Evolutionary conservation across 2,329 filamentous ascomycete genomes (phyloP).

Genomic region (Teratosphaeria gauchensis): DNA sequence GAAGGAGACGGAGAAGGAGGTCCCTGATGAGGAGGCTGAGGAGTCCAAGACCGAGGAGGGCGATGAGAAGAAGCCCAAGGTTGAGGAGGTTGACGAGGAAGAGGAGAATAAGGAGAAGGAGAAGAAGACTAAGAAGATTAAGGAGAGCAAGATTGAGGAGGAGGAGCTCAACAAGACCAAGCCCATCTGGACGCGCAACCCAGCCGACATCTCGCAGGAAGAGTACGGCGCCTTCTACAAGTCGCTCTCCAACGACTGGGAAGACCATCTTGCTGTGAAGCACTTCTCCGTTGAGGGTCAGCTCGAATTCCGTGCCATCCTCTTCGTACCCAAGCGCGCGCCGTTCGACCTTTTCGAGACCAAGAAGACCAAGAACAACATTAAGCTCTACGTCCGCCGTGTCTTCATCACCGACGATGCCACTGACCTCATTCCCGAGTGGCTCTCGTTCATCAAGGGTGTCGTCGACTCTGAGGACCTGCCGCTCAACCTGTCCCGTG

Average conservation of each 20-base stretch:
- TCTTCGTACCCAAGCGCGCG: slow-evolving; percentile 98
- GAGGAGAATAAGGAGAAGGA: slow-evolving; percentile 77
- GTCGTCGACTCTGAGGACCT: slow-evolving; percentile 99
- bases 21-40: slow-evolving; percentile 89
- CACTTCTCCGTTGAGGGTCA: slow-evolving; percentile 99
- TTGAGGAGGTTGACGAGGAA: slow-evolving; percentile 86
- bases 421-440: slow-evolving; percentile 97
- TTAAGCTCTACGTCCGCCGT: slow-evolving; percentile 99
- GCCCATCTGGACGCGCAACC: slow-evolving; percentile 99
- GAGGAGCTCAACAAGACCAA: slow-evolving; percentile 99
- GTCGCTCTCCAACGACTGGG: slow-evolving; percentile 99
- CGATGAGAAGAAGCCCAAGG: slow-evolving; percentile 91
- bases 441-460: slow-evolving; percentile 99
- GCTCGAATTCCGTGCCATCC: slow-evolving; percentile 99
- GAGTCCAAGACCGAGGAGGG: slow-evolving; percentile 59
- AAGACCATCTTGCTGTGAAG: slow-evolving; percentile 98
- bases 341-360: slow-evolving; percentile 99
- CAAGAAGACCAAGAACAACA: slow-evolving; percentile 99
- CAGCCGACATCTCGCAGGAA: slow-evolving; percentile 85
- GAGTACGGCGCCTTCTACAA: slow-evolving; percentile 99
- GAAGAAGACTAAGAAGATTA: slow-evolving; percentile 98
- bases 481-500: slow-evolving; percentile 97
- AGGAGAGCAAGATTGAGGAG: slow-evolving; percentile 97
- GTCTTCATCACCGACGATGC: slow-evolving; percentile 99
- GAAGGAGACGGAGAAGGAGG: slow-evolving; percentile 99